phyloP scores from a whole-genome alignment of 305 asterid genomes.

The Fraxinus floribunda region DNA sequence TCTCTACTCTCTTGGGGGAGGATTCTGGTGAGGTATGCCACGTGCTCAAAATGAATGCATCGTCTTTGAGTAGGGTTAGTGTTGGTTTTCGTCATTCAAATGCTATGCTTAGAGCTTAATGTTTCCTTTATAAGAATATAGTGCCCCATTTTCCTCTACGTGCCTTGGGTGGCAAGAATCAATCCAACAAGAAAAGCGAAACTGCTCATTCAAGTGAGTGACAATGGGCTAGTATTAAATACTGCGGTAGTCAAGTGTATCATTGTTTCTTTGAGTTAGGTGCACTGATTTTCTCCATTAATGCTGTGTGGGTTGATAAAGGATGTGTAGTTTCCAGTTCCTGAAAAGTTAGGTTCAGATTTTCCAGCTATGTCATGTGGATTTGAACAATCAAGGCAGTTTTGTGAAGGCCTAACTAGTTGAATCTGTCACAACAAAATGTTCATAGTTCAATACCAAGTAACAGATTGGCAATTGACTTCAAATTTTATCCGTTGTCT shows the following conservation, averaged over 20 bases:
- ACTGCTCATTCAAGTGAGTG: neutral
- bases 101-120: neutral
- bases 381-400: neutral
- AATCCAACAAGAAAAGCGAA: neutral
- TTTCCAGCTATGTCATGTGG: neutral
- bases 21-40: neutral
- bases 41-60: neutral
- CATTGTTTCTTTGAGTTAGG: conserved; percentile 12
- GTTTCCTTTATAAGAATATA: neutral
- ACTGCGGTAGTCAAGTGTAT: neutral
- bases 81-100: neutral
- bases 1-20: neutral
- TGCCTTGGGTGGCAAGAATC: neutral
- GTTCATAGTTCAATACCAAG: neutral
- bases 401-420: neutral
- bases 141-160: neutral
- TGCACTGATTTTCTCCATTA: conserved; percentile 16
- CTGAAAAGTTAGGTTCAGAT: neutral
- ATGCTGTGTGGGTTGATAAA: conserved; percentile 17
- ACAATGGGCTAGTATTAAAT: neutral
- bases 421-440: neutral
- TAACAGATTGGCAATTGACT: neutral
- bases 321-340: neutral
- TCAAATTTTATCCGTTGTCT: neutral
- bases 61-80: neutral